Base-by-base conservation (phyloP, 78 protist species). In the Dictyostelium purpureum region DNA sequence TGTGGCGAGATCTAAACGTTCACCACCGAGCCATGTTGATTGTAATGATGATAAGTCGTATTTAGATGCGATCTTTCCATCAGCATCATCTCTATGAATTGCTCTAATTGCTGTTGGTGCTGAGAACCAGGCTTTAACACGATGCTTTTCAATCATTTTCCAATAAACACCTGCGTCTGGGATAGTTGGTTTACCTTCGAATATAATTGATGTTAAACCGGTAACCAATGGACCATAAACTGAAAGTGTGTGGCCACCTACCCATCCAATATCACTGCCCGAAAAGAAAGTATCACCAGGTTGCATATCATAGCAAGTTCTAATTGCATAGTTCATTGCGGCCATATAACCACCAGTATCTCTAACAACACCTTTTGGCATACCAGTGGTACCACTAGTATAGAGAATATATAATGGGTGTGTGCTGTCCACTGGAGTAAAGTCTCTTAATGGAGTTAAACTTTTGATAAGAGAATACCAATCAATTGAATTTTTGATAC, bases 321-420 rank as follows among this genome's bases (percentile, higher is more conserved):
- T 45, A 93, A 90, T 89, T 4, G 85, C 19, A 49, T 81, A 92
- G 33, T 65, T 61, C 11, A 94, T 18, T 1, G 83, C 96, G 0
- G 75, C 90, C 38, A 88, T 69, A 45, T 95, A 89, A 10, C 87
- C 88, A 70, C 94, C 88, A 28, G 94, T 74, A 1, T 79, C 78
- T 40, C 90, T 70, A 11, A 82, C 79, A 1, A 83, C 56, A 4
- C 87, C 95, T 78, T 92, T 92, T 31, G 95, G 95, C 11, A 26
- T 16, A 6, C 97, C 97, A 5, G 98, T 96, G 7, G 98, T 94
- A 19, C 99, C 99, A 19, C 96, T 89, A 2, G 99, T 98, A 92
- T 97, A 97, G 47, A 98, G 82, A 10, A 96, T 66, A 87, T 95
- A 98, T 6, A 95, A 83, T 37, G 98, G 98, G 78, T 97, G 96